phyloP scores from a whole-genome alignment of 2,329 filamentous ascomycete species.

The Chalara sp. region DNA sequence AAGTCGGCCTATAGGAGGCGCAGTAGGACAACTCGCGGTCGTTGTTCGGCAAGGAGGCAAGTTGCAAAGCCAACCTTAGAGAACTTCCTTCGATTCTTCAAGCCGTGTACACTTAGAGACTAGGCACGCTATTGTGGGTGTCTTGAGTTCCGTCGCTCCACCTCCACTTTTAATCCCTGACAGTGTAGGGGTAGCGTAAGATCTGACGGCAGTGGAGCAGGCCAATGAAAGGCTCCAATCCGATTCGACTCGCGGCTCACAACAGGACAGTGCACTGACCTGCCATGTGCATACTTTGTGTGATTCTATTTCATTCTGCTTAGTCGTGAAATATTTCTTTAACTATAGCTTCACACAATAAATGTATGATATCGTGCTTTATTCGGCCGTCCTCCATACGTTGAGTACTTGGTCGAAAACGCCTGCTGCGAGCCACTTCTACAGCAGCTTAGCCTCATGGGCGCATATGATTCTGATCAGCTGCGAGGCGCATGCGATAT shows the following conservation, averaged over 20 bases:
- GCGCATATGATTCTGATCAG: too few species aligned
- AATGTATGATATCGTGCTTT: too few species aligned
- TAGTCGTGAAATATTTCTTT: too few species aligned
- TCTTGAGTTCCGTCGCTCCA: too few species aligned
- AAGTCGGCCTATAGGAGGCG: too few species aligned
- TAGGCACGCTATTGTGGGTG: too few species aligned
- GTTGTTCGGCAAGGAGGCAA: constrained; percentile 15
- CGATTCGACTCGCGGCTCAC: constrained; percentile 23
- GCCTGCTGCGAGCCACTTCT: background rate
- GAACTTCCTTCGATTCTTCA: constrained; percentile 5
- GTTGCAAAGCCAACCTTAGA: constrained; percentile 5
- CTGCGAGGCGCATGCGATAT: too few species aligned
- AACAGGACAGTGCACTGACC: constrained; percentile 12
- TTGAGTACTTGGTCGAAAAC: too few species aligned
- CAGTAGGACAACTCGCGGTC: too few species aligned
- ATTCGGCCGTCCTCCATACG: too few species aligned
- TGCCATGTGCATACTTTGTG: constrained; percentile 16
- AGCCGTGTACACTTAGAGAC: too few species aligned
- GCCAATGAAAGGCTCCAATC: constrained; percentile 16
- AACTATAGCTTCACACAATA: too few species aligned
- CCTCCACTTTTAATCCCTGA: constrained; percentile 1
- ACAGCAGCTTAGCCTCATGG: background rate
- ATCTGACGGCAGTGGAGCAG: constrained; percentile 11
- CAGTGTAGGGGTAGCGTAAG: constrained; percentile 5
- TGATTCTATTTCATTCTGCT: background rate